These are phyloP conservation scores for Sporothrix humicola DNA, from an alignment of 2,329 filamentous ascomycete genomes.

Conservation along the genomic window DNA sequence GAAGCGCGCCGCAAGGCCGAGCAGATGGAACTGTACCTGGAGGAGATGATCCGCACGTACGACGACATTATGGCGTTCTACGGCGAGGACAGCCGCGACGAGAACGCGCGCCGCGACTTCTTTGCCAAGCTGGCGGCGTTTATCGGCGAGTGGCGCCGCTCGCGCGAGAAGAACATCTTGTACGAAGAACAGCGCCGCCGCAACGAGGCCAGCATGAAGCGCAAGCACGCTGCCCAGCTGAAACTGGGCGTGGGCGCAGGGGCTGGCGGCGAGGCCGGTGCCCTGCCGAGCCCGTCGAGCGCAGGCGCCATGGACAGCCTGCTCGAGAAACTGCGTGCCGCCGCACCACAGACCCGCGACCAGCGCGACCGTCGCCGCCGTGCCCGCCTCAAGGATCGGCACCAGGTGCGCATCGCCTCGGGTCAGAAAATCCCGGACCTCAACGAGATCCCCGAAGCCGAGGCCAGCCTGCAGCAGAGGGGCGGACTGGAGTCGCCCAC, in stretches of 20 bases:
- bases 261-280: constrained; percentile 46
- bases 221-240: constrained; percentile 76
- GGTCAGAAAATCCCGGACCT: constrained; percentile 85
- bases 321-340: constrained; percentile 91
- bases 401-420: constrained; percentile 87
- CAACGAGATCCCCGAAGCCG: constrained; percentile 65
- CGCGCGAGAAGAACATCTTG: constrained; percentile 85
- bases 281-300: constrained; percentile 68
- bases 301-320: constrained; percentile 96
- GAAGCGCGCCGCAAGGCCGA: constrained; percentile 94
- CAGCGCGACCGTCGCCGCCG: constrained; percentile 86
- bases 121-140: constrained; percentile 92
- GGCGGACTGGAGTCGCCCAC: constrained; percentile 45
- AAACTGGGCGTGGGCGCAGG: constrained; percentile 56
- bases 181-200: constrained; percentile 82
- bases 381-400: constrained; percentile 85
- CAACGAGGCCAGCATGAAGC: constrained; percentile 90
- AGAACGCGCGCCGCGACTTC: constrained; percentile 92
- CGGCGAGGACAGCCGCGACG: constrained; percentile 89
- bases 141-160: constrained; percentile 94
- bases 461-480: constrained; percentile 48
- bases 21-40: constrained; percentile 90
- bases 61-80: constrained; percentile 97
- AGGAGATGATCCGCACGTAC: constrained; percentile 89
- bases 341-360: constrained; percentile 86